Base-by-base conservation (phyloP, 805 yeast species). In the Ogataea henricii region DNA sequence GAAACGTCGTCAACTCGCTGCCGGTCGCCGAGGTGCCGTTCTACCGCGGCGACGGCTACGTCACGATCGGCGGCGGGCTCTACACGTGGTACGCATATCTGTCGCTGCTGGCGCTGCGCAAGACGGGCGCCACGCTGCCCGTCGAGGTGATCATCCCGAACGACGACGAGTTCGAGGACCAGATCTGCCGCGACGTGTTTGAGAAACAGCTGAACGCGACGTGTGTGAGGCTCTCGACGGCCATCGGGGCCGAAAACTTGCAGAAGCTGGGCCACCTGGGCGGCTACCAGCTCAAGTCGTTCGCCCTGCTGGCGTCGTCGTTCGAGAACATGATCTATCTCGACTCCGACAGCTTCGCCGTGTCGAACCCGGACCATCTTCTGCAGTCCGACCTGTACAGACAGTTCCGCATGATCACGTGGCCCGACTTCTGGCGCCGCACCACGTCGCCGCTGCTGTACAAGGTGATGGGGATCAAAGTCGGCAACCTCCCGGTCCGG, bases 361-460 rank as follows among this genome's bases (percentile, higher is more conserved):
- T 75, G 25, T 58, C 62, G 34, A 70, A 72, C 51, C 78, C 78
- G 4, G 76, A 72, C 44, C 22, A 33, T 6, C 46, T 70, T 6
- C 64, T 69, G 22, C 47, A 51, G 1, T 59, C 68, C 1, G 73
- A 73, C 18, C 76, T 85, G 3, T 83, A 72, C 60, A 49, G 56
- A 23, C 61, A 67, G 12, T 64, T 68, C 32, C 86, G 87, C 3
- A 64, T 85, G 63, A 73, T 85, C 26, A 72, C 82, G 2, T 85
- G 90, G 90, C 91, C 90, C 1, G 90, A 85, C 66, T 81, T 81
- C 51, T 85, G 91, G 90, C 72, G 79, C 57, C 72, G 91, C 49
- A 78, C 86, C 3, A 79, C 87, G 0, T 73, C 85, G 1, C 89
- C 90, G 2, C 62, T 67, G 29, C 77, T 76, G 54, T 85, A 82